A percentile compares a stretch with the other conserved stretches of the same genome.
These are phyloP conservation scores for Boletus patriciae DNA, from an alignment of 768 basidiomycete species.

Conservation along the genomic window DNA sequence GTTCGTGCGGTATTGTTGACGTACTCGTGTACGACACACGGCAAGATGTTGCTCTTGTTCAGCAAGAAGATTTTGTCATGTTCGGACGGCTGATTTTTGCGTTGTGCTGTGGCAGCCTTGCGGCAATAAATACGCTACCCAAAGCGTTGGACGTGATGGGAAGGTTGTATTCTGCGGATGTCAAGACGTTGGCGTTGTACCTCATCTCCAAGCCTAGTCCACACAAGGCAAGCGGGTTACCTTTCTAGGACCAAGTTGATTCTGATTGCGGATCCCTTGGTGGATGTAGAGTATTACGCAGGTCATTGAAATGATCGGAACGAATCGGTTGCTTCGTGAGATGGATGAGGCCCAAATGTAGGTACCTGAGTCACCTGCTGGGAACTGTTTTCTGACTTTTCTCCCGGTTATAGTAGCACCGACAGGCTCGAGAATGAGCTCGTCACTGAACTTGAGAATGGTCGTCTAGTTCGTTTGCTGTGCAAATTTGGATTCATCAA, in stretches of 20 bases:
- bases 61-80: slow-evolving; percentile 87
- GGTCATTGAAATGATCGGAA: slow-evolving; percentile 76
- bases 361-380: slow-evolving; percentile 22
- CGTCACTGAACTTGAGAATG: slow-evolving; percentile 90
- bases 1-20: slow-evolving; percentile 85
- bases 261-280: neutral
- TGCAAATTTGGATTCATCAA: slow-evolving; percentile 98
- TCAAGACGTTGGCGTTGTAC: slow-evolving; percentile 79
- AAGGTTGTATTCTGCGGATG: slow-evolving; percentile 73
- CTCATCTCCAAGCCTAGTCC: slow-evolving; percentile 70
- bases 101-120: slow-evolving; percentile 68
- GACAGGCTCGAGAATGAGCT: slow-evolving; percentile 85
- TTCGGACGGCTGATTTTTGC: slow-evolving; percentile 84
- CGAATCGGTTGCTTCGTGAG: slow-evolving; percentile 63
- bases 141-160: slow-evolving; percentile 74
- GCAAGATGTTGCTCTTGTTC: slow-evolving; percentile 55
- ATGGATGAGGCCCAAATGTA: slow-evolving; percentile 83
- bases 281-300: slow-evolving; percentile 66
- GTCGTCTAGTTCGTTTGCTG: slow-evolving; percentile 81
- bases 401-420: slow-evolving; percentile 52
- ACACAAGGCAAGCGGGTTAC: slow-evolving; percentile 48
- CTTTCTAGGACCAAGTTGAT: neutral
- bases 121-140: slow-evolving; percentile 59
- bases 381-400: neutral
- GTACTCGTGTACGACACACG: slow-evolving; percentile 75